Evolutionary conservation across 2,329 filamentous ascomycete species (phyloP).

Genomic region (Aspergillus thermomutatus): DNA sequence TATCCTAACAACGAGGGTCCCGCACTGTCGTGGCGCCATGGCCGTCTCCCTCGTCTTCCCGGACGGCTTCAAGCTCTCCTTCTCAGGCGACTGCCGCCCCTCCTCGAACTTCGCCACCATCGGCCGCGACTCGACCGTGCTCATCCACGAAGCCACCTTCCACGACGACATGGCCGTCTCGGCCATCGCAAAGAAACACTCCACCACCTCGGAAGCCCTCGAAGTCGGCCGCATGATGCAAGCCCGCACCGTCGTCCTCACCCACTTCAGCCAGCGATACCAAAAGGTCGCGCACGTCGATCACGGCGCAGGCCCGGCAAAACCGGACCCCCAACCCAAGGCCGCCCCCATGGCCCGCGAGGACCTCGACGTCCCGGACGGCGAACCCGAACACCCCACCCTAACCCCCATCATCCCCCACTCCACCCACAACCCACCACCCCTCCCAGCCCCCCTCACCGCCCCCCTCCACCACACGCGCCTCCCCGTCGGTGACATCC

Average conservation of each 20-base stretch:
- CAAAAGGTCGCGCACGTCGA: constrained; percentile 63
- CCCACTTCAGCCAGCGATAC: constrained; percentile 94
- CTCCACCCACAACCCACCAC: background rate
- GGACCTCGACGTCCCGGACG: constrained; percentile 25
- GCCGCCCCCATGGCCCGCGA: constrained; percentile 4
- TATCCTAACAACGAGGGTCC: constrained; percentile 65
- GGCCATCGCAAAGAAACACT: constrained; percentile 84
- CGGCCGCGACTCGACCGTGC: constrained; percentile 71
- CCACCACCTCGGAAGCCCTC: constrained; percentile 82
- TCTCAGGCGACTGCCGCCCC: constrained; percentile 91
- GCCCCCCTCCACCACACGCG: too few relatives aligned
- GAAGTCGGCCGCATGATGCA: constrained; percentile 72
- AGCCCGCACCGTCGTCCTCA: constrained; percentile 76
- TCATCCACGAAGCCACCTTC: constrained; percentile 96
- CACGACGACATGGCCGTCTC: constrained; percentile 78
- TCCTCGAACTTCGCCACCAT: constrained; percentile 65
- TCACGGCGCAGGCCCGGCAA: constrained; percentile 14
- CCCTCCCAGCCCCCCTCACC: too few relatives aligned
- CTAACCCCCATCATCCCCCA: constrained; percentile 11
- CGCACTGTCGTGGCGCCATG: constrained; percentile 76
- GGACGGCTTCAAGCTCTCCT: constrained; percentile 79
- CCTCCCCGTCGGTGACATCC: too few relatives aligned
- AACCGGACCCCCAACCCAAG: constrained; percentile 2
- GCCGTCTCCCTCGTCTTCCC: constrained; percentile 76
- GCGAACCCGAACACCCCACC: constrained; percentile 17